Conservation (phyloP, 768 basidiomycete species). For the Royoungia palumana region DNA sequence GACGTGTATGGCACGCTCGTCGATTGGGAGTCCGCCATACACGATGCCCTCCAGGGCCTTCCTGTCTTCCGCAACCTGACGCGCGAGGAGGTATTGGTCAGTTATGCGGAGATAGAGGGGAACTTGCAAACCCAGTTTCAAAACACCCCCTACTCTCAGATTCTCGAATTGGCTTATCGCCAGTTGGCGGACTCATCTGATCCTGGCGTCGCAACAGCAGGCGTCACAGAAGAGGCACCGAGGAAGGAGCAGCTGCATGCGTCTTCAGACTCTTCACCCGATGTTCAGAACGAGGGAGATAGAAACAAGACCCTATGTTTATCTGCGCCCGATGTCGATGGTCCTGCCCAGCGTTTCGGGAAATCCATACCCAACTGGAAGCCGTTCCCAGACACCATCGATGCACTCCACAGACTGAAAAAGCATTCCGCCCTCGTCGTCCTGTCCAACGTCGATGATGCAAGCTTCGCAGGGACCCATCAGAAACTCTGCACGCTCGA, state of each 20-base stretch:
- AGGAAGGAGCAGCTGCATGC: slow-evolving; percentile 19
- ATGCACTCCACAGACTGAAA: slow-evolving; percentile 57
- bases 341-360: slow-evolving; percentile 50
- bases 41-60: slow-evolving; percentile 39
- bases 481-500: slow-evolving; percentile 37
- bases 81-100: slow-evolving; percentile 43
- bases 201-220: slow-evolving; percentile 30
- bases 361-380: slow-evolving; percentile 60
- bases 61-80: slow-evolving; percentile 16
- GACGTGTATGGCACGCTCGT: slow-evolving; percentile 77
- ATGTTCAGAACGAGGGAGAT: neutral
- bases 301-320: too few species aligned
- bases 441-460: slow-evolving; percentile 71
- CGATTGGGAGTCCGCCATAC: slow-evolving; percentile 75
- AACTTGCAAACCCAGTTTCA: slow-evolving; percentile 59
- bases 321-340: neutral
- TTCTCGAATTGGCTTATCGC: slow-evolving; percentile 47
- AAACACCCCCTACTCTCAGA: slow-evolving; percentile 54
- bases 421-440: slow-evolving; percentile 67
- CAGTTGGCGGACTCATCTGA: slow-evolving; percentile 32
- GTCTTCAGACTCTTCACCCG: too few species aligned
- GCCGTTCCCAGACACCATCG: slow-evolving; percentile 62
- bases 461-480: slow-evolving; percentile 60
- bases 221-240: slow-evolving; percentile 17
- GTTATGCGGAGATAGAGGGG: slow-evolving; percentile 51